Percentiles rank a stretch among this genome's conserved stretches.
Conservation (phyloP, 2,329 filamentous ascomycete species). For the Phoma sp. region DNA sequence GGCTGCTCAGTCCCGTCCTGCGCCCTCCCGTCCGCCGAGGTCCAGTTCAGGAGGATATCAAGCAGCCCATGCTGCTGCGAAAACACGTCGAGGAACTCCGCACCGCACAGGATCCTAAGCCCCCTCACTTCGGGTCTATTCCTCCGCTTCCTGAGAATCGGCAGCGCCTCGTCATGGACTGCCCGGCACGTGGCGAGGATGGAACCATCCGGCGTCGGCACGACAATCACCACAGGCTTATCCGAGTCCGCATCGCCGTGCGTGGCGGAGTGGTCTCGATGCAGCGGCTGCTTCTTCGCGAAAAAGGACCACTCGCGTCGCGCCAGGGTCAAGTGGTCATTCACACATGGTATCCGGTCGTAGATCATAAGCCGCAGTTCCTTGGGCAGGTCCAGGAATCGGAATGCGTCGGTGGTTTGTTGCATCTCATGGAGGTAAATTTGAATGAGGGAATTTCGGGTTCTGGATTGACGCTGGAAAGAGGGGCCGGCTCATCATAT, state of each 20-base stretch:
- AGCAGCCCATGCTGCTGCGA: constrained; percentile 10
- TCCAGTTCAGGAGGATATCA: constrained; percentile 9
- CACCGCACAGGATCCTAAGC: constrained; percentile 5
- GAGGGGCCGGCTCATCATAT: constrained; percentile 2
- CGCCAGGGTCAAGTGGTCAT: constrained; percentile 4
- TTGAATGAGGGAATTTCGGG: background rate
- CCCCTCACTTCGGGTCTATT: background rate
- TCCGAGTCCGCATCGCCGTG: constrained; percentile 12
- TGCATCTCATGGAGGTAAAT: background rate
- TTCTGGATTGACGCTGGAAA: background rate
- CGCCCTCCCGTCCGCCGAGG: background rate
- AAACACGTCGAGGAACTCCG: constrained; percentile 13
- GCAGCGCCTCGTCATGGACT: constrained; percentile 6
- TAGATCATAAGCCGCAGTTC: constrained; percentile 21
- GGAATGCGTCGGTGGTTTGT: background rate
- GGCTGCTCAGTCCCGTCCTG: background rate
- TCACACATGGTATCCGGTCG: constrained; percentile 15
- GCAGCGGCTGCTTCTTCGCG: constrained; percentile 7
- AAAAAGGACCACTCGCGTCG: constrained; percentile 16
- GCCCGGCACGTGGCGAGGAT: constrained; percentile 14
- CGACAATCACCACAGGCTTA: background rate
- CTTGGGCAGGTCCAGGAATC: constrained; percentile 18
- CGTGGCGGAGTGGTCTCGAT: constrained; percentile 4
- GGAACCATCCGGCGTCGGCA: background rate
- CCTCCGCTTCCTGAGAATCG: constrained; percentile 1